These are phyloP conservation scores for Phytophthora pluvialis DNA, from an alignment of 352 stramenopile species.

Conservation along the genomic window DNA sequence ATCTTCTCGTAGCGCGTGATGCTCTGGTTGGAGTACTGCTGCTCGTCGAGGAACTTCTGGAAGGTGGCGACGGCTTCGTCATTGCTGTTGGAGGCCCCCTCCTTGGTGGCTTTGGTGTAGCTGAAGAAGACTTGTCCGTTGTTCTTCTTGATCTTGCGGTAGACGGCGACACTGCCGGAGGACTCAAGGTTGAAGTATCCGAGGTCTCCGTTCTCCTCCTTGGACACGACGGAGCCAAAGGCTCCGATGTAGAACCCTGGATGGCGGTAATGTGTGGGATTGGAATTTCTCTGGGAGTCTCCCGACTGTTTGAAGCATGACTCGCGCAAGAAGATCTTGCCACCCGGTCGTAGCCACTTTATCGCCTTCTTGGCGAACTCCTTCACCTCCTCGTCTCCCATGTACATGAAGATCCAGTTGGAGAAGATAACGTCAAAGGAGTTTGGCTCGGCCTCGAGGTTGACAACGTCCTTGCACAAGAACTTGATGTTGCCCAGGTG, in stretches of 20 bases:
- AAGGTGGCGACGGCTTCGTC: slow-evolving; percentile 56
- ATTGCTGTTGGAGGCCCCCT: slow-evolving; percentile 16
- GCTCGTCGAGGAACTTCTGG: slow-evolving; percentile 73
- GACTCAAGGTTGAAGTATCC: slow-evolving; percentile 75
- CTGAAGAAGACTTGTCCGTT: slow-evolving; percentile 81
- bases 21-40: slow-evolving; percentile 75
- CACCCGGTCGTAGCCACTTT: slow-evolving; percentile 66
- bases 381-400: slow-evolving; percentile 64
- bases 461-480: slow-evolving; percentile 70
- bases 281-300: slow-evolving; percentile 63
- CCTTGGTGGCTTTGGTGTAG: slow-evolving; percentile 65
- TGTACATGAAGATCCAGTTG: slow-evolving; percentile 85
- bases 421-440: slow-evolving; percentile 79
- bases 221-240: slow-evolving; percentile 55
- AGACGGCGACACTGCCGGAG: slow-evolving; percentile 64
- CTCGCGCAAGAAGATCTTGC: slow-evolving; percentile 73
- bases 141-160: slow-evolving; percentile 85
- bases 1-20: slow-evolving; percentile 83
- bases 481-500: slow-evolving; percentile 71
- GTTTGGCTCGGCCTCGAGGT: slow-evolving; percentile 56
- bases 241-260: slow-evolving; percentile 68
- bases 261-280: slow-evolving; percentile 76
- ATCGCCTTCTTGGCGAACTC: slow-evolving; percentile 63
- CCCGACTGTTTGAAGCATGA: slow-evolving; percentile 74
- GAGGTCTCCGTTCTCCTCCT: slow-evolving; percentile 45